A percentile compares a stretch with the other conserved stretches of the same genome.
These are phyloP conservation scores for Trypanosoma boissoni DNA, from an alignment of 208 protist species.

Conservation along the genomic window DNA sequence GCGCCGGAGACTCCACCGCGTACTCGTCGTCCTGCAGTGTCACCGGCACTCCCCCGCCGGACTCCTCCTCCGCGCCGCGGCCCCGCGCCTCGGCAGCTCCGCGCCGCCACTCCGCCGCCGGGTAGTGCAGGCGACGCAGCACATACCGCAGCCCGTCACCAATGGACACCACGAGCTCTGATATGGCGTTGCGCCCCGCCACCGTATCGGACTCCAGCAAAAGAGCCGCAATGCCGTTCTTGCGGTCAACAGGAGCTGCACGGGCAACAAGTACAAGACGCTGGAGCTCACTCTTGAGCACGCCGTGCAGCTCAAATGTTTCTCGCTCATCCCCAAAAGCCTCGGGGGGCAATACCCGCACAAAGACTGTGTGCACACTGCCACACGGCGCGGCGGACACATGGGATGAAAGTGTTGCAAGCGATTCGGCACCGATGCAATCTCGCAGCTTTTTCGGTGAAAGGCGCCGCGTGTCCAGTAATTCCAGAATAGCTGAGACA, in stretches of 20 bases:
- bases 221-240: conserved; percentile 5
- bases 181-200: conserved; percentile 16
- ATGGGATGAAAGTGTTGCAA: background rate
- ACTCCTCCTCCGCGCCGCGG: too few relatives aligned
- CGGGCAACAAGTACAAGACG: conserved; percentile 36
- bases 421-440: background rate
- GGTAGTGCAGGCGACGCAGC: conserved; percentile 30
- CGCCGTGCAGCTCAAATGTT: conserved; percentile 36
- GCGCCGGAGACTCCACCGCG: conserved; percentile 12
- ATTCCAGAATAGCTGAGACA: conserved; percentile 12
- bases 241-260: background rate
- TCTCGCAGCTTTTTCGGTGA: conserved; percentile 5
- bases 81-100: too few relatives aligned
- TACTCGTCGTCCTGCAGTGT: conserved; percentile 32
- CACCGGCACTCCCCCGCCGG: too few relatives aligned
- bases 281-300: conserved; percentile 36
- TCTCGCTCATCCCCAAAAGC: background rate
- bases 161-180: conserved; percentile 43
- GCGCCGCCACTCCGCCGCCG: conserved; percentile 3
- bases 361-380: conserved; percentile 13
- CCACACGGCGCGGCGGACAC: too few relatives aligned
- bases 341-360: conserved; percentile 3
- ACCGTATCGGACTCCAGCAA: background rate
- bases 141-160: conserved; percentile 60
- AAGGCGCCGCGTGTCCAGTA: conserved; percentile 12